These are phyloP conservation scores for Boletus speciosus DNA, from an alignment of 768 basidiomycete genomes.

Conservation along the genomic window DNA sequence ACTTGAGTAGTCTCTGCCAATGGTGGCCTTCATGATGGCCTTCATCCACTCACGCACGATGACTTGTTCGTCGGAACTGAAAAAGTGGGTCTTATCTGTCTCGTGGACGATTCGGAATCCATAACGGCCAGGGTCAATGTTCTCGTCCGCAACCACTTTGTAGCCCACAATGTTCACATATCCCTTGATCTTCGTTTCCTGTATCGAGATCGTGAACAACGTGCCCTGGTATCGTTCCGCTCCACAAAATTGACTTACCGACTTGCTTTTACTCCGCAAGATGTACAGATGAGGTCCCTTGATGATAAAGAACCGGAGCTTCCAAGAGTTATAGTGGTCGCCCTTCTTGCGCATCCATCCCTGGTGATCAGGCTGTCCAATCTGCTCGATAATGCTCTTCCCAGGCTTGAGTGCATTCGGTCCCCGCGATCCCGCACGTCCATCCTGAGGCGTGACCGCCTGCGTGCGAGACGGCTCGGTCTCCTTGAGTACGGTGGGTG, in stretches of 20 bases:
- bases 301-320: conserved; percentile 84
- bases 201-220: conserved; percentile 1
- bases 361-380: conserved; percentile 83
- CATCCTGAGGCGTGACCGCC: conserved; percentile 33
- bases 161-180: conserved; percentile 90
- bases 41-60: conserved; percentile 99
- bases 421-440: conserved; percentile 18
- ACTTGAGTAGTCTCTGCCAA: conserved; percentile 91
- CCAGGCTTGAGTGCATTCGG: conserved; percentile 52
- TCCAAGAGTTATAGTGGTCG: conserved; percentile 92
- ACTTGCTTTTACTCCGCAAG: conserved; percentile 67
- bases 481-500: conserved; percentile 32
- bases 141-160: conserved; percentile 91
- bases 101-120: conserved; percentile 95
- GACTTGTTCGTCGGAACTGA: conserved; percentile 85
- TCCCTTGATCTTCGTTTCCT: conserved; percentile 97
- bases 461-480: conserved; percentile 54
- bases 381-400: conserved; percentile 79
- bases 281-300: conserved; percentile 92
- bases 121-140: conserved; percentile 86
- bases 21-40: conserved; percentile 98
- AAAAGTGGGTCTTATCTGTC: conserved; percentile 80
- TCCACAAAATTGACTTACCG: conserved; percentile 20
- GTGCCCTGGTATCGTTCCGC: background rate
- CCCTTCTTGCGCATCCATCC: conserved; percentile 98